A percentile compares a stretch with the other conserved stretches of the same genome.
Evolutionary conservation across 73 alveolate species (phyloP).

Genomic region (Paramecium caudatum): DNA sequence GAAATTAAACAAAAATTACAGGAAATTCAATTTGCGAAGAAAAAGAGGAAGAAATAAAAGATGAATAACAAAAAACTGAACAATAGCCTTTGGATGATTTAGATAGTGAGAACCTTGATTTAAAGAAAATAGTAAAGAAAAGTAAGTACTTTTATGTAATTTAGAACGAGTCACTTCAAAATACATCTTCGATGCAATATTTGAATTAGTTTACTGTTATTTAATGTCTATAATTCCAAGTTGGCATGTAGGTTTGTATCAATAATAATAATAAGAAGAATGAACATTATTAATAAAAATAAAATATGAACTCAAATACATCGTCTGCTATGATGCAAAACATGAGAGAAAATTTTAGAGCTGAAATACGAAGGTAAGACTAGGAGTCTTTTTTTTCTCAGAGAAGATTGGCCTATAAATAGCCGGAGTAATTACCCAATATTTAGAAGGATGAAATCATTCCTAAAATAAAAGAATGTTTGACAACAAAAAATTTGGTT

Average conservation of each 20-base stretch:
- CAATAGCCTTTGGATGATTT: no score
- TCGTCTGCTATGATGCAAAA: not conserved
- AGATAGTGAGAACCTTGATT: no score
- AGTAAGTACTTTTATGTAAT: no score
- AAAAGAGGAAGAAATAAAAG: no score
- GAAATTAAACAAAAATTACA: no score
- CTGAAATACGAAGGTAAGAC: not conserved
- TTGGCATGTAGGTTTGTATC: conserved; percentile 48
- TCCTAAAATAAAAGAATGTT: conserved; percentile 22
- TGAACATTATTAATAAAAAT: not conserved
- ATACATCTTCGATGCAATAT: conserved; percentile 1
- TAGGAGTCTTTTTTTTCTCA: conserved; percentile 19
- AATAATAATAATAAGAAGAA: conserved; percentile 27
- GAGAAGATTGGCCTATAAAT: not conserved
- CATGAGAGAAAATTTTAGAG: conserved; percentile 25
- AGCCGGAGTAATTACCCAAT: not conserved
- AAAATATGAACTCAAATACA: not conserved
- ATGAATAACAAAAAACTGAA: no score
- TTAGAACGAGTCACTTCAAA: no score
- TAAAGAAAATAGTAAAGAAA: no score
- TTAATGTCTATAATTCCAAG: not conserved
- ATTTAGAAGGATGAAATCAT: not conserved
- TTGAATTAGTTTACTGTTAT: conserved; percentile 19
- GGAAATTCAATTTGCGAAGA: no score
- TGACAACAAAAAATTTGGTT: not conserved